Conservation (phyloP, 805 yeast species). For the Metschnikowia reukaufii region DNA sequence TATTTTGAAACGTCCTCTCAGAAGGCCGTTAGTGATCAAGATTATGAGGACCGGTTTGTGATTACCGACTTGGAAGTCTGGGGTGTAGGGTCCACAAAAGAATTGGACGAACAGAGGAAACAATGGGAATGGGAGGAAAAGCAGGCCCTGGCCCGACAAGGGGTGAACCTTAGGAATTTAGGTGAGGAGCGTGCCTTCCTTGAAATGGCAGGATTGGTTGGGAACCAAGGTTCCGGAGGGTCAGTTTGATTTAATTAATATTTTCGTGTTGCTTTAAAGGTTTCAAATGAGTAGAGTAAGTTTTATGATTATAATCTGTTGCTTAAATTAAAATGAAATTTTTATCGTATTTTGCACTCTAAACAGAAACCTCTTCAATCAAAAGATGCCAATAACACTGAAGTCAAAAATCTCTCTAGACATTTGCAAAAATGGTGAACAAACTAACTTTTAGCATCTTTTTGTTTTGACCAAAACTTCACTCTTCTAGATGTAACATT, state of each 20-base stretch:
- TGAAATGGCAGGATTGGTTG: conserved; percentile 75
- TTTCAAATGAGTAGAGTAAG: not conserved
- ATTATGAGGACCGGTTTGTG: conserved; percentile 67
- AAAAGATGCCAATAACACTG: too few species aligned
- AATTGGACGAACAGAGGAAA: conserved; percentile 70
- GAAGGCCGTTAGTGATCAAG: conserved; percentile 16
- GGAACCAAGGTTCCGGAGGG: conserved; percentile 48
- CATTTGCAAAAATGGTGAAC: too few species aligned
- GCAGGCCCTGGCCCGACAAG: conserved; percentile 77
- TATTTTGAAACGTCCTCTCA: conserved; percentile 31
- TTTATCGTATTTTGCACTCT: too few species aligned
- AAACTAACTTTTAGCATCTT: too few species aligned
- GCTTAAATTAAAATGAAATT: not conserved
- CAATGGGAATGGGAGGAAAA: conserved; percentile 91
- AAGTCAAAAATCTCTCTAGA: too few species aligned
- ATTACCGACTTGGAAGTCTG: conserved; percentile 83
- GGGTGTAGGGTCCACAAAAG: conserved; percentile 85
- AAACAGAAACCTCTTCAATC: too few species aligned
- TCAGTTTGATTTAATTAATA: conserved; percentile 32
- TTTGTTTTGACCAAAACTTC: too few species aligned
- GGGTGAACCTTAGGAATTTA: conserved; percentile 60
- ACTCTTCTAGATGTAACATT: too few species aligned
- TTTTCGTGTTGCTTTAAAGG: too few species aligned
- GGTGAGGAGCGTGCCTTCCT: conserved; percentile 84
- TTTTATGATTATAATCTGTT: not conserved